Conservation (phyloP, 2,329 filamentous ascomycete species). For the Calonectria leucothoes region DNA sequence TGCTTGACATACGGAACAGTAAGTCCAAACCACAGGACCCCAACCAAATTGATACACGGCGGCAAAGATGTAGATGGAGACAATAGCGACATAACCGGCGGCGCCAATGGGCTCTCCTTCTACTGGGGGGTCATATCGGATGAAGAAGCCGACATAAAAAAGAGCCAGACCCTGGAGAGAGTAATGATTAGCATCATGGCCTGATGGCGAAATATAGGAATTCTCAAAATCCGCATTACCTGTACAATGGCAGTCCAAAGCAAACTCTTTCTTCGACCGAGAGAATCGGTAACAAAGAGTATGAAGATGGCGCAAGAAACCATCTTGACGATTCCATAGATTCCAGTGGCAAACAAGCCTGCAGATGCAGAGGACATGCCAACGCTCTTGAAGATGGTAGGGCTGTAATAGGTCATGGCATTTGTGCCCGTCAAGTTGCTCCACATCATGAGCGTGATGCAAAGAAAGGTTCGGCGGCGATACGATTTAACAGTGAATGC, state of each 20-base stretch:
- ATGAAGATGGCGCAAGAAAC: constrained; percentile 10
- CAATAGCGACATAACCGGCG: constrained; percentile 21
- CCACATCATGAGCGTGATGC: constrained; percentile 67
- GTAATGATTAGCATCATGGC: not conserved
- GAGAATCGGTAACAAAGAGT: constrained; percentile 14
- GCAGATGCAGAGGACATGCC: constrained; percentile 18
- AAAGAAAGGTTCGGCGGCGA: constrained; percentile 68
- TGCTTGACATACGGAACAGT: constrained; percentile 2
- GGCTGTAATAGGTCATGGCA: constrained; percentile 44
- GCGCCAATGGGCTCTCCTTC: not conserved
- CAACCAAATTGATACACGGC: constrained; percentile 18
- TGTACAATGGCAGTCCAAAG: constrained; percentile 24
- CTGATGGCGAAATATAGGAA: not conserved
- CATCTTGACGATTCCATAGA: constrained; percentile 24
- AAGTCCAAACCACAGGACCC: constrained; percentile 21
- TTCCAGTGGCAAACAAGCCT: constrained; percentile 13
- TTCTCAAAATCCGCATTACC: not conserved
- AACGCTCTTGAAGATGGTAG: constrained; percentile 13
- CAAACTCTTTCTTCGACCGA: constrained; percentile 22
- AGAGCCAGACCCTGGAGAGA: constrained; percentile 15
- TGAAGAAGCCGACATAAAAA: constrained; percentile 24
- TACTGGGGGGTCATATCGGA: constrained; percentile 15
- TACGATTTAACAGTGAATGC: constrained; percentile 69
- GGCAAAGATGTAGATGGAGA: constrained; percentile 17
- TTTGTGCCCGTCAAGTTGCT: constrained; percentile 60